Evolutionary conservation across 768 basidiomycete genomes (phyloP).

Genomic region (Boletus patriciae): DNA sequence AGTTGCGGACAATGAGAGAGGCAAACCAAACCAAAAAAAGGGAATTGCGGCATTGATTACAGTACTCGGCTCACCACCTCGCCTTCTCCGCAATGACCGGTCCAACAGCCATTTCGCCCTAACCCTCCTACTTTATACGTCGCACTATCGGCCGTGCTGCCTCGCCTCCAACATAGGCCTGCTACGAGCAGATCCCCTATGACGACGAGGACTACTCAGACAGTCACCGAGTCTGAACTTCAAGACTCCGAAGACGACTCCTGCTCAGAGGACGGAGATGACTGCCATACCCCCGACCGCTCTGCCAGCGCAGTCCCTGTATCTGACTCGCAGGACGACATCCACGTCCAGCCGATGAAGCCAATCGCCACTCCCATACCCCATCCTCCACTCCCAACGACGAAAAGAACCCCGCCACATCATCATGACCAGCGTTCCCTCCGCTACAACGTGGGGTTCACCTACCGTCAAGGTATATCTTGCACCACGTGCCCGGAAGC

Average conservation of each 20-base stretch:
- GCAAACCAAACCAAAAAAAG: slow-evolving; percentile 18
- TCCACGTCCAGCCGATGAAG: slow-evolving; percentile 41
- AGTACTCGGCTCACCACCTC: background rate
- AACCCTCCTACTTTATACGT: slow-evolving; percentile 48
- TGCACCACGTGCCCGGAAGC: background rate
- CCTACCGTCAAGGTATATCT: too few relatives aligned
- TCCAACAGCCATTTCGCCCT: slow-evolving; percentile 26
- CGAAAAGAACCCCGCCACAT: slow-evolving; percentile 33
- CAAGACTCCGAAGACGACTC: slow-evolving; percentile 56
- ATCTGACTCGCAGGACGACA: slow-evolving; percentile 41
- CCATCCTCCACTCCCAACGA: slow-evolving; percentile 14
- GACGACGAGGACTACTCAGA: slow-evolving; percentile 61
- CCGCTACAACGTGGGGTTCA: too few relatives aligned
- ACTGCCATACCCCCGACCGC: slow-evolving; percentile 45
- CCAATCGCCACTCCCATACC: slow-evolving; percentile 27
- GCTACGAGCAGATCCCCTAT: slow-evolving; percentile 85
- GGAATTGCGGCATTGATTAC: slow-evolving; percentile 19
- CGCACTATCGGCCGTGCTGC: slow-evolving; percentile 78
- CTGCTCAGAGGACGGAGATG: slow-evolving; percentile 75
- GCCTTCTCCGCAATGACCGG: slow-evolving; percentile 17
- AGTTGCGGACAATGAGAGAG: slow-evolving; percentile 74
- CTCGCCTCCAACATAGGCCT: slow-evolving; percentile 85
- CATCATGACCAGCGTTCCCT: too few relatives aligned
- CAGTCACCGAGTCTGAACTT: too few relatives aligned
- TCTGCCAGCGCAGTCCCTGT: slow-evolving; percentile 18